These are phyloP conservation scores for Teratosphaeria destructans DNA, from an alignment of 2,329 filamentous ascomycete genomes.

Conservation along the genomic window DNA sequence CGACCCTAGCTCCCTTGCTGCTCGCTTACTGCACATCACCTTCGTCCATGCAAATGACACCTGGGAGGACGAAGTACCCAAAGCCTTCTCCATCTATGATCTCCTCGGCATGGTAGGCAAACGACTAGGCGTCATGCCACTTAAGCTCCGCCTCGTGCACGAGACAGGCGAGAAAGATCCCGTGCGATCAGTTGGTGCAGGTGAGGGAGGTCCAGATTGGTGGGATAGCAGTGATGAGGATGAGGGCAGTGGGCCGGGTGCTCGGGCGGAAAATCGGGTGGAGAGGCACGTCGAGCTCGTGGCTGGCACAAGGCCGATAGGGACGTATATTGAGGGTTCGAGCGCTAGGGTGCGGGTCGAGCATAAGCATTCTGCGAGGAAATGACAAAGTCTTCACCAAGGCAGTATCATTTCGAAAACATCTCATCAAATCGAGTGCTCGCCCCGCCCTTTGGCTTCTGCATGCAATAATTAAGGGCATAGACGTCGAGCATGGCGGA, in stretches of 20 bases:
- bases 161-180: conserved; percentile 89
- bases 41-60: conserved; percentile 41
- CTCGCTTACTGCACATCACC: conserved; percentile 54
- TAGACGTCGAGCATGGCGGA: no score
- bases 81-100: conserved; percentile 67
- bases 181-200: conserved; percentile 51
- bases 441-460: no score
- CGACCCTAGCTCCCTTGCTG: conserved; percentile 73
- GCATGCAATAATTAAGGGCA: no score
- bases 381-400: not conserved
- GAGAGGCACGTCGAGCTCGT: conserved; percentile 70
- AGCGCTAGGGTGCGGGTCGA: conserved; percentile 59
- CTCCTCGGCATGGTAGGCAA: conserved; percentile 69
- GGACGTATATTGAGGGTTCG: conserved; percentile 68
- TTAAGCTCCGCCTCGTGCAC: conserved; percentile 62
- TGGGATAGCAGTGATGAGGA: conserved; percentile 35
- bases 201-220: conserved; percentile 26
- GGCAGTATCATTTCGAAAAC: not conserved
- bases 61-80: conserved; percentile 50
- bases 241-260: conserved; percentile 14
- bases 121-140: conserved; percentile 55
- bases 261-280: conserved; percentile 36
- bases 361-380: not conserved
- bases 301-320: conserved; percentile 70
- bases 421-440: no score